phyloP scores from a whole-genome alignment of 1,284 basidiomycete species.

The Rhizoctonia solani region DNA sequence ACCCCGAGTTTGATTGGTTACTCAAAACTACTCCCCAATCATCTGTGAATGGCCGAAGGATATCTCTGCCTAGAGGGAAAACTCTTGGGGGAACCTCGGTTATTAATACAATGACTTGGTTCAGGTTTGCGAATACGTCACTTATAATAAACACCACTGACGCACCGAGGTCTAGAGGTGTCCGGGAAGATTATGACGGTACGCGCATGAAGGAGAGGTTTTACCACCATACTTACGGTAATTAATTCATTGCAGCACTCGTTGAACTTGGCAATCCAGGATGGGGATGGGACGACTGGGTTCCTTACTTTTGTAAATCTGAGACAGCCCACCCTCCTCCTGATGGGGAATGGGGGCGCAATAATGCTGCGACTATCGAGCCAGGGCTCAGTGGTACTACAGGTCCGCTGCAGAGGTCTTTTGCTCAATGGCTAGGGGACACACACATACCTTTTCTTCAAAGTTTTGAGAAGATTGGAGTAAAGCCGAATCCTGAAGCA shows the following conservation, averaged over 20 bases:
- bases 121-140: slow-evolving; percentile 27
- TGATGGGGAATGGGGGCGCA: slow-evolving; percentile 17
- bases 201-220: not conserved
- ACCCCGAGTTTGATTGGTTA: slow-evolving; percentile 35
- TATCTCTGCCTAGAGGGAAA: slow-evolving; percentile 35
- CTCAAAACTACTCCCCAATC: slow-evolving; percentile 36
- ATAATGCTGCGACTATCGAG: slow-evolving; percentile 36
- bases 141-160: not conserved
- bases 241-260: slow-evolving; percentile 15
- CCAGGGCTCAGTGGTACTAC: slow-evolving; percentile 33
- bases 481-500: slow-evolving; percentile 34
- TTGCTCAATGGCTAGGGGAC: slow-evolving; percentile 36
- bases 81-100: slow-evolving; percentile 37
- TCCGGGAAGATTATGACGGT: slow-evolving; percentile 39
- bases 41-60: slow-evolving; percentile 29
- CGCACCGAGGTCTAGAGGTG: slow-evolving; percentile 13
- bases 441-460: slow-evolving; percentile 36
- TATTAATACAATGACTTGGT: slow-evolving; percentile 39
- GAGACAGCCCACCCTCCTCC: slow-evolving; percentile 36
- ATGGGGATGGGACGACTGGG: slow-evolving; percentile 38
- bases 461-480: slow-evolving; percentile 36
- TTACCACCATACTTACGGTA: not conserved
- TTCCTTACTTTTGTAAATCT: slow-evolving; percentile 37
- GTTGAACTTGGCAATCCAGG: slow-evolving; percentile 34
- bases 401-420: slow-evolving; percentile 36